phyloP scores from a whole-genome alignment of 1,284 basidiomycete genomes.

The Lentinula novae-zelandiae region DNA sequence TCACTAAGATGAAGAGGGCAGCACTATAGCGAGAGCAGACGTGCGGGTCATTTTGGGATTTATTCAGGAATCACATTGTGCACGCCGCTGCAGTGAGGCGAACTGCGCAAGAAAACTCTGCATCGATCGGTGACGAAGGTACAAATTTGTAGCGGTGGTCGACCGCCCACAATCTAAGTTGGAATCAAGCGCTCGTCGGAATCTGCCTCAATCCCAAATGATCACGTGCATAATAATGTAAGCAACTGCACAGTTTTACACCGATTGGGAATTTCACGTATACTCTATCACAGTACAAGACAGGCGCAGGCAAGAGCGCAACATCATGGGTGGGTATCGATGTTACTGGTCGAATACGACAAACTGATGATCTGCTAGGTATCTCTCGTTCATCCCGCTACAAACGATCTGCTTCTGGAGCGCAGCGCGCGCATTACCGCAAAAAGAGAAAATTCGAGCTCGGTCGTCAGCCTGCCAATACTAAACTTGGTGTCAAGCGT shows the following conservation, averaged over 20 bases:
- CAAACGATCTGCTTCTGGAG: constrained; percentile 91
- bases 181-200: neutral
- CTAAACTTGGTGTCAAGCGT: constrained; percentile 91
- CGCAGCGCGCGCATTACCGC: constrained; percentile 93
- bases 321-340: constrained; percentile 51
- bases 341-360: constrained; percentile 12
- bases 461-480: constrained; percentile 93
- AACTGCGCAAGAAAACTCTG: neutral
- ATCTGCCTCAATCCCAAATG: neutral
- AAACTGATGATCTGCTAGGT: constrained; percentile 46
- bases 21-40: neutral
- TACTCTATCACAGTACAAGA: constrained; percentile 17
- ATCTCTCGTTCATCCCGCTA: constrained; percentile 93
- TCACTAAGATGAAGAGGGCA: neutral
- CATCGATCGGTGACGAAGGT: neutral
- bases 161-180: neutral
- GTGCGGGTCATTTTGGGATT: neutral
- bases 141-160: neutral
- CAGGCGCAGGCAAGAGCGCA: constrained; percentile 25
- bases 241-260: neutral
- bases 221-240: neutral
- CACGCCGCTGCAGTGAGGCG: neutral
- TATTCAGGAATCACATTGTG: neutral
- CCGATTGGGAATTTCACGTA: neutral
- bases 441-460: constrained; percentile 99